Base-by-base conservation (phyloP, 2,329 filamentous ascomycete species). In the Ceratocystis harringtonii region DNA sequence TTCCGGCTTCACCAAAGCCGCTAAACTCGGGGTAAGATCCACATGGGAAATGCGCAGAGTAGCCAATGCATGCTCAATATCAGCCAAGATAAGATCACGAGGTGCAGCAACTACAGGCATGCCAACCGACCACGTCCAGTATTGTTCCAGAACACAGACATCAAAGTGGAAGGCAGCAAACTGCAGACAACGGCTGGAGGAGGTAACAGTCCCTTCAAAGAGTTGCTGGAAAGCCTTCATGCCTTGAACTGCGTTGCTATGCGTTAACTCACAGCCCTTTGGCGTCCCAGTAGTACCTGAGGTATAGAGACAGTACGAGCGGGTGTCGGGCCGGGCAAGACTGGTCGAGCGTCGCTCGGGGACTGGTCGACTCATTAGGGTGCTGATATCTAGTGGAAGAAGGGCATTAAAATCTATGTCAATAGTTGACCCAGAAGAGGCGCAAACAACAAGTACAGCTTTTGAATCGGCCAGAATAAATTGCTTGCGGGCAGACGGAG, bases 101-200 rank as follows among this genome's bases (percentile, higher is more conserved):
- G 90, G 88, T 5, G 89, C 91, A 1, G 89, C 86, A 1, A 92
- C 87, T 0, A 96, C 81, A 3, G 88, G 86, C 30, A 96, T 91
- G 1, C 91, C 91, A 0, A 94, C 88, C 32, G 87, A 90, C 92
- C 92, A 96, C 66, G 87, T 94, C 90, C 90, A 96, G 73, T 92
- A 96, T 71, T 96, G 92, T 72, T 96, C 92, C 0, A 96, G 79
- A 0, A 96, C 88, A 1, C 89, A 94, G 3, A 96, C 92, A 70
- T 96, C 92, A 68, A 96, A 96, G 73, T 96, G 92, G 66, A 96
- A 90, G 0, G 90, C 92, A 1, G 92, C 92, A 72, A 96, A 96
- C 72, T 96, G 92, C 0, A 96, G 78, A 87, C 90, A 96, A 66
- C 88, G 84, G 0, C 91, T 95, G 0, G 81, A 72, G 0, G 78